Evolutionary conservation across 768 basidiomycete species (phyloP).

Genomic region (Trametes cubensis): DNA sequence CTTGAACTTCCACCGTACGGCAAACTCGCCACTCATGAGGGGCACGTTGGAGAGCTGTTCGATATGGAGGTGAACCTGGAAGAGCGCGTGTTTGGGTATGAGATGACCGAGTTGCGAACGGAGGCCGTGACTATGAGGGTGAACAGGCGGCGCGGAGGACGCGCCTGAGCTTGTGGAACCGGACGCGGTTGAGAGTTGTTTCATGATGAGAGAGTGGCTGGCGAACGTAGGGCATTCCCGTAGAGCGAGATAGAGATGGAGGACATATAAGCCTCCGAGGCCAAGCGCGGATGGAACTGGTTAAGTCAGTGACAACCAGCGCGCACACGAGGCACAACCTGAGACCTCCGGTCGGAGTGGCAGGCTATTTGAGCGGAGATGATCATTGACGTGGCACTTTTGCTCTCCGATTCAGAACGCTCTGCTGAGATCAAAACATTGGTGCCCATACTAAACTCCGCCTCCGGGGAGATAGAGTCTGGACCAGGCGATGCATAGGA

Average conservation of each 20-base stretch:
- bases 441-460: not conserved
- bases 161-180: constrained; percentile 23
- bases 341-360: constrained; percentile 6
- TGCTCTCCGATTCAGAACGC: not conserved
- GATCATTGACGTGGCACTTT: not conserved
- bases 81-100: constrained; percentile 66
- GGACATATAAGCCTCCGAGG: constrained; percentile 16
- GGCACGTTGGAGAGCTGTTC: constrained; percentile 76
- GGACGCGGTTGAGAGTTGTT: constrained; percentile 13
- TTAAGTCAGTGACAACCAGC: constrained; percentile 4
- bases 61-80: constrained; percentile 60
- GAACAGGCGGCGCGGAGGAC: constrained; percentile 12
- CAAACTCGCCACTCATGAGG: constrained; percentile 71
- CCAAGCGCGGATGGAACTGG: constrained; percentile 7
- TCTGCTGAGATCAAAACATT: no score
- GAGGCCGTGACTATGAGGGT: constrained; percentile 35
- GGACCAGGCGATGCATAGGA: constrained; percentile 8
- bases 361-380: not conserved
- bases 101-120: constrained; percentile 63
- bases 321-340: not conserved
- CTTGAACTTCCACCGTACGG: constrained; percentile 73
- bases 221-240: constrained; percentile 15
- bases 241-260: not conserved
- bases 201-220: constrained; percentile 3
- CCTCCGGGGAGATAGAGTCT: not conserved